Evolutionary conservation across 176 grass and related monocot genomes (phyloP).

Genomic region (Puya raimondii): DNA sequence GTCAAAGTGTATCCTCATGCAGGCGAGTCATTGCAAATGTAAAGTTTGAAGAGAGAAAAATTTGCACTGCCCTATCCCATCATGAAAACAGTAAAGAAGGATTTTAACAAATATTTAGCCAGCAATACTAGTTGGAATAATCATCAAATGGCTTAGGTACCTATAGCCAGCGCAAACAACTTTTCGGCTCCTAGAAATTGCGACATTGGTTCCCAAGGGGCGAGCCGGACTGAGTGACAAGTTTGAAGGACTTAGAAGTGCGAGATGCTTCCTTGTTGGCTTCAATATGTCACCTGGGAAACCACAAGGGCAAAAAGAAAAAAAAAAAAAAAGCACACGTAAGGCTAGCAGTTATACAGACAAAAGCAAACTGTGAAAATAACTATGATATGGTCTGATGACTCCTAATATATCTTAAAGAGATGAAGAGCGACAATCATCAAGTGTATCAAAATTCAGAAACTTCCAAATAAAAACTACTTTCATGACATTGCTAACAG

Average conservation of each 20-base stretch:
- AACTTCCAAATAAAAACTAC: too few relatives aligned
- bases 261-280: not conserved
- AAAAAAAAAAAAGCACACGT: not conserved
- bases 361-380: not conserved
- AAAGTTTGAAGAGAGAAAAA: too few relatives aligned
- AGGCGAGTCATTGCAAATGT: too few relatives aligned
- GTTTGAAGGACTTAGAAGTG: not conserved
- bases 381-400: not conserved
- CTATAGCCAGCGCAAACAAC: not conserved
- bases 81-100: too few relatives aligned
- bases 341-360: not conserved
- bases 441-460: too few relatives aligned
- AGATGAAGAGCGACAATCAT: not conserved
- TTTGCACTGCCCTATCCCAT: too few relatives aligned
- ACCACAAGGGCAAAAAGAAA: not conserved
- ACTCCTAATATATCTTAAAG: not conserved
- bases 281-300: not conserved
- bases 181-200: not conserved
- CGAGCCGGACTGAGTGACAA: not conserved
- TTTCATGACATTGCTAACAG: too few relatives aligned
- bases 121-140: not conserved
- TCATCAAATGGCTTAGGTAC: not conserved
- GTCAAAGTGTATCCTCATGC: too few relatives aligned
- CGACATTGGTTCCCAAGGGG: not conserved
- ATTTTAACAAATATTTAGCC: too few relatives aligned